Evolutionary conservation across 208 protist genomes (phyloP), one percentile per base, ranked within the genome.

Genomic region (Lotmaria passim): DNA sequence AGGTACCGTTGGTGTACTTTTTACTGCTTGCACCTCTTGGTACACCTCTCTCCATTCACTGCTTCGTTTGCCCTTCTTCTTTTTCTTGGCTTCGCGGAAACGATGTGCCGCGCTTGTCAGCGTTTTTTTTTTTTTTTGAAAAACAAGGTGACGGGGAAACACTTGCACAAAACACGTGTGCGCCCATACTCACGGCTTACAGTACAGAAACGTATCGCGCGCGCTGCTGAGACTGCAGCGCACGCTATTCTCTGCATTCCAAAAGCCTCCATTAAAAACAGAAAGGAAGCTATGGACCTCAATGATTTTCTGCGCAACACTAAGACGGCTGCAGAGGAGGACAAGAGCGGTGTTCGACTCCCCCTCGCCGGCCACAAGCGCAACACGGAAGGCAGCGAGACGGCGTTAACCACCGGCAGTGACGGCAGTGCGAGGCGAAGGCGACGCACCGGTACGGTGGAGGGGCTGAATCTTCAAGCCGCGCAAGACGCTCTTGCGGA

Each of bases 291-390:
- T n/a, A 80, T 82, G 73, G 87, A 92, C 52, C 51, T 92, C 19
- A 92, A 92, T 69, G 57, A 80, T 24, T 62, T 79, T 55, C 67
- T 92, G 17, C 60, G 79, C 15, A 70, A 74, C 47, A 87, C 75
- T 10, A 82, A 64, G 30, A 92, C 87, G 28, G 83, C 87, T 8
- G 79, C 81, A 14, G 68, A 51, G 19, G 69, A 80, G 10, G 66
- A 63, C 41, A 59, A 51, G 19, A 11, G 19, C 15, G 7, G 17
- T 5, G 53, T 66, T 0, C 64, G 74, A 66, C 24, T 50, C 26
- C 73, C 64, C 50, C 19, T 80, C 39, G 43, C 68, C 14, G 75
- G 81, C 7, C 33, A 51, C 23, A 89, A 87, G 51, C 70, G 73
- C 11, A 19, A 30, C 12, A 28, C 31, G 12, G 46, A 55, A 14